phyloP scores from a whole-genome alignment of 192 early-diverging fungal species.

The Coemansia sp. region DNA sequence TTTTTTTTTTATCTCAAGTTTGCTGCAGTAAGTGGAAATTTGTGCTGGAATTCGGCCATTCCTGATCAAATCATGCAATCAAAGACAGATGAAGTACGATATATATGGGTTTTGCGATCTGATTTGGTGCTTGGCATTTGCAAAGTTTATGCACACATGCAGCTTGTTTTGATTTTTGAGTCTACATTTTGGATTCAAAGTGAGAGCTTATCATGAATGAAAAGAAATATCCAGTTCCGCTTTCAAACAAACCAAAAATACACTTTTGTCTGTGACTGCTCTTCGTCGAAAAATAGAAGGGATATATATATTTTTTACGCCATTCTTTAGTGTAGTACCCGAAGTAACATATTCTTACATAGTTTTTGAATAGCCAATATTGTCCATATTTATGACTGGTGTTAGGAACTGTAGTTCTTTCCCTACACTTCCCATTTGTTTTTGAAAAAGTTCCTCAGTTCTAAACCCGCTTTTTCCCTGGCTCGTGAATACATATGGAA shows the following conservation, averaged over 20 bases:
- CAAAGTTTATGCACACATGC: background rate
- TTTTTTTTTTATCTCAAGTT: too few relatives aligned
- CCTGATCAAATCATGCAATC: too few relatives aligned
- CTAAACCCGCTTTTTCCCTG: background rate
- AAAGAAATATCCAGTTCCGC: background rate
- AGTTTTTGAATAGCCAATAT: background rate
- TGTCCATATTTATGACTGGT: too few relatives aligned
- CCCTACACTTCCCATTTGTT: background rate
- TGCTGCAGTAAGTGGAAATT: too few relatives aligned
- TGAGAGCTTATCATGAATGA: background rate
- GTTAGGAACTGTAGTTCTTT: too few relatives aligned
- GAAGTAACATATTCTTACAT: background rate
- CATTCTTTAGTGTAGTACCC: background rate
- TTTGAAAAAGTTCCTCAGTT: background rate
- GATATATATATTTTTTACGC: background rate
- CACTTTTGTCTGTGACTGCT: background rate
- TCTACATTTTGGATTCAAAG: background rate
- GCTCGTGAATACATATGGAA: background rate
- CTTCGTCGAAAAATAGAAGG: background rate
- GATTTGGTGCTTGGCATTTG: background rate
- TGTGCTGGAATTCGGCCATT: too few relatives aligned
- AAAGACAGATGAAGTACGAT: too few relatives aligned
- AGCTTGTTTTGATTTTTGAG: background rate
- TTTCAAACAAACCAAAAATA: background rate
- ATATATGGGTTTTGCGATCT: background rate